Conservation (phyloP, 805 yeast genomes). For the Nakazawaea ishiwadae region DNA sequence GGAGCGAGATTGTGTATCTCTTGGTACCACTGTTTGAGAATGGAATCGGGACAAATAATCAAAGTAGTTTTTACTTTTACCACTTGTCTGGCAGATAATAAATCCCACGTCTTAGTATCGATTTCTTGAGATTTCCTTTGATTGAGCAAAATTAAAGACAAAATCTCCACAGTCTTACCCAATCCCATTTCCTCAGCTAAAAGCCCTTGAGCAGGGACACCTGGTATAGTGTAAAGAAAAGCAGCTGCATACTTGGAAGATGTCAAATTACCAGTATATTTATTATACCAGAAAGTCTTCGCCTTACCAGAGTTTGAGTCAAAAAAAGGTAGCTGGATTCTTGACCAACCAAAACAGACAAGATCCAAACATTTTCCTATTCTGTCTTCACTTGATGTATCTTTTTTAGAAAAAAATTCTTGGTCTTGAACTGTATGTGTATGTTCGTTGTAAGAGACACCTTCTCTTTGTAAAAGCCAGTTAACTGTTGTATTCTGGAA, state of each 20-base stretch:
- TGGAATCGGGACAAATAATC: constrained; percentile 82
- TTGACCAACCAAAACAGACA: constrained; percentile 52
- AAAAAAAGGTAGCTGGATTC: constrained; percentile 15
- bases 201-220: constrained; percentile 49
- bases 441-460: constrained; percentile 29
- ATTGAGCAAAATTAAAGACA: constrained; percentile 60
- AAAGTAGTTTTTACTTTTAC: constrained; percentile 64
- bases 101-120: constrained; percentile 25
- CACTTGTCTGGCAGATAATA: constrained; percentile 39
- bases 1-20: constrained; percentile 65
- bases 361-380: constrained; percentile 31
- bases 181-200: constrained; percentile 96
- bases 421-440: constrained; percentile 21
- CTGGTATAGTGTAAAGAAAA: constrained; percentile 17
- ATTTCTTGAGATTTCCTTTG: constrained; percentile 35
- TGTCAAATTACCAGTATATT: constrained; percentile 43
- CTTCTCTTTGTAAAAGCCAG: constrained; percentile 55
- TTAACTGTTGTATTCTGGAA: constrained; percentile 52
- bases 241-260: constrained; percentile 26
- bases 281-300: constrained; percentile 39
- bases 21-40: constrained; percentile 79
- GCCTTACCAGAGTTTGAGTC: constrained; percentile 1
- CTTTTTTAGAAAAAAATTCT: constrained; percentile 17
- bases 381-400: constrained; percentile 17
- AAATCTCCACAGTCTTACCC: constrained; percentile 88